Evolutionary conservation across 768 basidiomycete genomes (phyloP).

Genomic region (Holtermanniella nyarrowii): DNA sequence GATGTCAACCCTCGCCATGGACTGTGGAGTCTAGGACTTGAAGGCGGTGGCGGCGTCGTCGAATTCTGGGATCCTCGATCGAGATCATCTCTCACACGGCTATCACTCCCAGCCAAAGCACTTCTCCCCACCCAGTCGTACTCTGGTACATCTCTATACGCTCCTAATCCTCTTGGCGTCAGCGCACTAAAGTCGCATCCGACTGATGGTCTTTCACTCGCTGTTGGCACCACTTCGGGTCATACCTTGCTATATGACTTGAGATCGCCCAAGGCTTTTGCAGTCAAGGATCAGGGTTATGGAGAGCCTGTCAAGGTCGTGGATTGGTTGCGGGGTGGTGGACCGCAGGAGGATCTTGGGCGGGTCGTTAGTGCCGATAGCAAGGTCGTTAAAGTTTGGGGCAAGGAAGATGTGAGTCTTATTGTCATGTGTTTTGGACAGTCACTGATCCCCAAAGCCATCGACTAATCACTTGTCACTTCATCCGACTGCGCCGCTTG

Average conservation of each 20-base stretch:
- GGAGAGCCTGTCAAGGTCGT: constrained; percentile 78
- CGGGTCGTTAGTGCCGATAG: constrained; percentile 86
- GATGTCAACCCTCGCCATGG: constrained; percentile 92
- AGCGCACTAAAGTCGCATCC: constrained; percentile 73
- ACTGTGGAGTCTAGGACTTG: constrained; percentile 75
- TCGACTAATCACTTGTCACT: constrained; percentile 80
- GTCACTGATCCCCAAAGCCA: constrained; percentile 47
- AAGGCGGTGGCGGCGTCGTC: constrained; percentile 61
- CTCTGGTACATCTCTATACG: constrained; percentile 6
- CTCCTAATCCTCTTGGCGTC: constrained; percentile 41
- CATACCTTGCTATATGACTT: constrained; percentile 92
- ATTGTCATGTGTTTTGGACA: constrained; percentile 9
- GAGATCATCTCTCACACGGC: constrained; percentile 48
- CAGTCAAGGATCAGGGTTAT: constrained; percentile 92
- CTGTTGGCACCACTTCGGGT: constrained; percentile 87
- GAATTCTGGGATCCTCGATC: constrained; percentile 97
- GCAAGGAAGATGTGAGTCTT: constrained; percentile 52
- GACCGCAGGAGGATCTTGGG: constrained; percentile 69
- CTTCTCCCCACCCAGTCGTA: constrained; percentile 25
- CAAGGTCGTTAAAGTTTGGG: constrained; percentile 98
- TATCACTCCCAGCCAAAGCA: constrained; percentile 22
- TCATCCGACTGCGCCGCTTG: constrained; percentile 78
- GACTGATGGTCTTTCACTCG: constrained; percentile 81
- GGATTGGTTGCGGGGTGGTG: constrained; percentile 70
- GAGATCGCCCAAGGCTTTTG: constrained; percentile 69